Evolutionary conservation across 169 alveolate genomes (phyloP).

Genomic region (Eimeria necatrix): DNA sequence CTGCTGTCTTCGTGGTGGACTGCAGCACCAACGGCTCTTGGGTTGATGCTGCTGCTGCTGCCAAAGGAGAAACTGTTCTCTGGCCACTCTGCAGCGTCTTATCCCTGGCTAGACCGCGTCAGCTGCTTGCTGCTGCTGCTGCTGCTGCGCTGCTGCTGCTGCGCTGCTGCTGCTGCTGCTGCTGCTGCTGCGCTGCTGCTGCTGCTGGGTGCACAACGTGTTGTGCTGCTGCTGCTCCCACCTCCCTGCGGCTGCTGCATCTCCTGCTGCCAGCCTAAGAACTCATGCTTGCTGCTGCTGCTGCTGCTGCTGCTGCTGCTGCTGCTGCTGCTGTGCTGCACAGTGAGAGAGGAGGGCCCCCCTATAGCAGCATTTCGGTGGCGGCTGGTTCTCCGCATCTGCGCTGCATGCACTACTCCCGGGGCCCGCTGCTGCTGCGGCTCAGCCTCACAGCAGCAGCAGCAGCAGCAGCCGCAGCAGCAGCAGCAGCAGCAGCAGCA

Average conservation of each 20-base stretch:
- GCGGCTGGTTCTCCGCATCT: conserved; percentile 36
- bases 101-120: background rate
- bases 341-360: conserved; percentile 36
- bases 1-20: background rate
- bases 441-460: conserved; percentile 27
- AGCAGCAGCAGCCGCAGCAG: conserved; percentile 44
- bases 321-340: conserved; percentile 30
- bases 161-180: background rate
- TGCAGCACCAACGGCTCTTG: conserved; percentile 4
- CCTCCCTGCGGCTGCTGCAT: conserved; percentile 9
- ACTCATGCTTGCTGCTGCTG: background rate
- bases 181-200: background rate
- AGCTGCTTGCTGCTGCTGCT: conserved; percentile 9
- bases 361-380: conserved; percentile 52
- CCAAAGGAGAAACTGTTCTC: background rate
- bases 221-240: background rate
- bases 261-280: background rate
- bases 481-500: conserved; percentile 20
- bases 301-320: conserved; percentile 56
- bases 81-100: background rate
- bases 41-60: background rate
- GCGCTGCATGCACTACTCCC: conserved; percentile 60
- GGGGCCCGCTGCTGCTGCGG: conserved; percentile 65
- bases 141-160: background rate
- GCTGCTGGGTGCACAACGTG: background rate